These are phyloP conservation scores for Ilyonectria destructans DNA, from an alignment of 2,329 filamentous ascomycete species.

Conservation along the genomic window DNA sequence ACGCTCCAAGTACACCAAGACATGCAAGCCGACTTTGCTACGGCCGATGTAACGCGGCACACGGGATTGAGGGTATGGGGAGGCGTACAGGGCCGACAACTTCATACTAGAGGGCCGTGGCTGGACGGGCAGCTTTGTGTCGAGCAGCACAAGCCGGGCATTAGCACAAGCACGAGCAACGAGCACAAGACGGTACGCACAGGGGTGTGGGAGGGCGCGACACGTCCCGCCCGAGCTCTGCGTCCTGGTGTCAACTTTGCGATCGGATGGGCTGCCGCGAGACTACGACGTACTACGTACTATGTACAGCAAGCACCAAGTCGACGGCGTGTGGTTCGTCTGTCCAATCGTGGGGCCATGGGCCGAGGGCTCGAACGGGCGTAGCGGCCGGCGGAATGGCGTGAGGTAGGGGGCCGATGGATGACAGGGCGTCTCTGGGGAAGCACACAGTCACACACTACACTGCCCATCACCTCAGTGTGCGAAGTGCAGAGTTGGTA, in stretches of 20 bases:
- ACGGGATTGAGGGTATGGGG: slow-evolving; percentile 15
- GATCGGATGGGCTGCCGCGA: slow-evolving; percentile 44
- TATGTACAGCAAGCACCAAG: slow-evolving; percentile 19
- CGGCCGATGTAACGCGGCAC: slow-evolving; percentile 28
- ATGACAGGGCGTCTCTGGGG: slow-evolving; percentile 44
- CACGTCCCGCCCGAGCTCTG: slow-evolving; percentile 31
- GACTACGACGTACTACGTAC: slow-evolving; percentile 12
- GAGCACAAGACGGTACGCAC: slow-evolving; percentile 1
- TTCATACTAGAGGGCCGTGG: slow-evolving; percentile 2
- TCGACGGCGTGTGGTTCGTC: slow-evolving; percentile 42
- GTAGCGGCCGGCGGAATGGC: slow-evolving; percentile 51
- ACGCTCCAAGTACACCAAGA: slow-evolving; percentile 18
- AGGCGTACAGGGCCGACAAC: slow-evolving; percentile 5
- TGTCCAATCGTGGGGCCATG: slow-evolving; percentile 47
- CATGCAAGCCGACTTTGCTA: slow-evolving; percentile 27
- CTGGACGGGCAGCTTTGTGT: slow-evolving; percentile 11
- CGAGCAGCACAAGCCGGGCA: slow-evolving; percentile 9
- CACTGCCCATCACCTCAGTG: slow-evolving; percentile 24
- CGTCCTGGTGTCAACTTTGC: slow-evolving; percentile 20
- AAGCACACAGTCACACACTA: slow-evolving; percentile 30
- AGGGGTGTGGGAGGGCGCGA: slow-evolving; percentile 7
- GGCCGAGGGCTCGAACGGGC: slow-evolving; percentile 47
- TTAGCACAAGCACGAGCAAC: slow-evolving; percentile 3
- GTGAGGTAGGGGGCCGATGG: slow-evolving; percentile 44
- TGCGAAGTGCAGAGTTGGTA: slow-evolving; percentile 1